These are phyloP conservation scores for Camelina laxa DNA, from an alignment of 345 rosid genomes.

Conservation along the genomic window DNA sequence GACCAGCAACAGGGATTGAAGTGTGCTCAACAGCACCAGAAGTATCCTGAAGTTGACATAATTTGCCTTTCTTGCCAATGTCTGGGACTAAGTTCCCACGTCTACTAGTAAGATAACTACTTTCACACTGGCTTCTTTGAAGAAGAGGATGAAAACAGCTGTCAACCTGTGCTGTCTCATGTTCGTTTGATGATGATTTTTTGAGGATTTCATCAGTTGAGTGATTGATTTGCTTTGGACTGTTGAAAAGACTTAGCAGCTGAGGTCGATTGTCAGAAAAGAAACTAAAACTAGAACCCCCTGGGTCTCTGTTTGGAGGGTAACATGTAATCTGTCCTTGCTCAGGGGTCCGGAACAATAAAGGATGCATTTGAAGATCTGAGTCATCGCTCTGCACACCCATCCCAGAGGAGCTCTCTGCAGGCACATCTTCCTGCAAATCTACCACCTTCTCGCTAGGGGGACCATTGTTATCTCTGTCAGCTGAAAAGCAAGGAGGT, in stretches of 20 bases:
- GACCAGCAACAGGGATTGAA: slow-evolving; percentile 39
- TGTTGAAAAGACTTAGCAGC: slow-evolving; percentile 74
- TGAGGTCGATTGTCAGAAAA: slow-evolving; percentile 81
- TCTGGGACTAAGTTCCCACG: slow-evolving; percentile 43
- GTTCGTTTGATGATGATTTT: slow-evolving; percentile 52
- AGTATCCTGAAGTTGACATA: slow-evolving; percentile 47
- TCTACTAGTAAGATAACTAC: slow-evolving; percentile 35
- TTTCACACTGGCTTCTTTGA: slow-evolving; percentile 62
- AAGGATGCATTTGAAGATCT: slow-evolving; percentile 89
- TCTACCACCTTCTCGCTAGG: slow-evolving; percentile 41
- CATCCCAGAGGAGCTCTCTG: slow-evolving; percentile 51
- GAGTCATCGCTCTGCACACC: slow-evolving; percentile 54
- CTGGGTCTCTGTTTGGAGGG: slow-evolving; percentile 49
- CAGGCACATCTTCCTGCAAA: slow-evolving; percentile 50
- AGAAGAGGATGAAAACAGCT: slow-evolving; percentile 91
- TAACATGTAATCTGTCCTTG: slow-evolving; percentile 61
- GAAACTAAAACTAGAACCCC: slow-evolving; percentile 63
- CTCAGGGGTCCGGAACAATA: slow-evolving; percentile 75
- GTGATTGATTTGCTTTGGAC: slow-evolving; percentile 57
- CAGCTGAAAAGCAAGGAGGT: slow-evolving; percentile 43
- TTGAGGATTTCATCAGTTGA: slow-evolving; percentile 47
- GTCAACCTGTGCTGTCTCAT: slow-evolving; percentile 50
- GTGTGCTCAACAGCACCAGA: slow-evolving; percentile 46
- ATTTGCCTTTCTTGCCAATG: slow-evolving; percentile 47
- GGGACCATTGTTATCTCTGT: slow-evolving; percentile 44